These are phyloP conservation scores for Pythium dissotocum DNA, from an alignment of 352 stramenopile genomes.

Conservation along the genomic window DNA sequence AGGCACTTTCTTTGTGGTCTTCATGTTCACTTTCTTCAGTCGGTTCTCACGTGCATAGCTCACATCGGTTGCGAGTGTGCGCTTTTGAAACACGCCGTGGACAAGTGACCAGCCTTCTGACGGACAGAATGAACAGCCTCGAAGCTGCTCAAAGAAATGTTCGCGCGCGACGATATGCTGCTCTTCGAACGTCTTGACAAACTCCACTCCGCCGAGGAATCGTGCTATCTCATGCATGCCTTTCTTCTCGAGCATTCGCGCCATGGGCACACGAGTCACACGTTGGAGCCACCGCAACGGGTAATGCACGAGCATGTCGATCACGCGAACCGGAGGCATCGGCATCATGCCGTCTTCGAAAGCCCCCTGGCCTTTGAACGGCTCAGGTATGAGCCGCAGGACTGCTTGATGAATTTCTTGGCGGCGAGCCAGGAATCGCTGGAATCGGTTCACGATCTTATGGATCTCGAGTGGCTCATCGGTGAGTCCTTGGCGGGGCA, in stretches of 20 bases:
- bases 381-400: slow-evolving; percentile 44
- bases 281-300: slow-evolving; percentile 57
- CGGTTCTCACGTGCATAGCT: slow-evolving; percentile 24
- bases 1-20: slow-evolving; percentile 38
- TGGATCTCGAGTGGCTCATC: slow-evolving; percentile 68
- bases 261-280: slow-evolving; percentile 50
- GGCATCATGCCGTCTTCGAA: slow-evolving; percentile 47
- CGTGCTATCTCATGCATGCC: slow-evolving; percentile 47
- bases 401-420: slow-evolving; percentile 58
- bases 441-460: slow-evolving; percentile 54
- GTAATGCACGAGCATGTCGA: slow-evolving; percentile 69
- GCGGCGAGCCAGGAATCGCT: slow-evolving; percentile 46
- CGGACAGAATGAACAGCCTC: slow-evolving; percentile 51
- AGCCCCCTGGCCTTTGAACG: slow-evolving; percentile 44
- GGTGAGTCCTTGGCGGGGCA: slow-evolving; percentile 42
- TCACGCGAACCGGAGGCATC: slow-evolving; percentile 50
- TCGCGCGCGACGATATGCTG: slow-evolving; percentile 49
- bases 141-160: slow-evolving; percentile 61
- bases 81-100: slow-evolving; percentile 68
- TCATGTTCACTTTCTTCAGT: slow-evolving; percentile 21
- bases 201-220: slow-evolving; percentile 67
- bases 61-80: slow-evolving; percentile 23
- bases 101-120: slow-evolving; percentile 79
- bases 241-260: slow-evolving; percentile 50
- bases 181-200: slow-evolving; percentile 73